phyloP scores from a whole-genome alignment of 176 grass and related monocot genomes.

The Carex pumila region DNA sequence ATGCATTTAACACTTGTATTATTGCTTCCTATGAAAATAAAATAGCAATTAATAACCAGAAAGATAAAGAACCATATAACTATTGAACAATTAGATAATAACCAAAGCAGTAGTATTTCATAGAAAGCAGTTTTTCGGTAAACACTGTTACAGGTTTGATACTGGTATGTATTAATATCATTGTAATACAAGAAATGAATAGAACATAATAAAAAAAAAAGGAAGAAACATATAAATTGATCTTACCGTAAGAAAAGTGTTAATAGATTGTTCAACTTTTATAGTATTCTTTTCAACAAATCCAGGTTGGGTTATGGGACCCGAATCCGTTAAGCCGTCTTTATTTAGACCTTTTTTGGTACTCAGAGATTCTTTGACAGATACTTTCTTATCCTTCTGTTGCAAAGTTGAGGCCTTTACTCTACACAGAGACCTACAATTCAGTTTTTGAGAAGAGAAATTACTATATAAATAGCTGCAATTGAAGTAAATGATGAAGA shows the following conservation, averaged over 20 bases:
- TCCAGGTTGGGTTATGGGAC: not conserved
- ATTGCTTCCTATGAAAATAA: conserved; percentile 50
- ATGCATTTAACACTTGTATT: conserved; percentile 39
- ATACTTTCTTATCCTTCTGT: conserved; percentile 48
- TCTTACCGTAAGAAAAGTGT: conserved; percentile 62
- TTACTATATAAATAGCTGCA: not conserved
- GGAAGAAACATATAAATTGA: not conserved
- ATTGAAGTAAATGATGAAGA: not conserved
- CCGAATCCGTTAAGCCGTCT: conserved; percentile 5
- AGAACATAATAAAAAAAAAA: not conserved
- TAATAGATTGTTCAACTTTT: conserved; percentile 58
- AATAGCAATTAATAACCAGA: not conserved
- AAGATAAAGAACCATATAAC: not conserved
- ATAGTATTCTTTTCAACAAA: conserved; percentile 32
- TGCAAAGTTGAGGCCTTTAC: conserved; percentile 36
- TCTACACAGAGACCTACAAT: not conserved
- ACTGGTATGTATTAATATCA: not conserved
- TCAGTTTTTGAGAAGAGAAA: not conserved
- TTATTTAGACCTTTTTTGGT: conserved; percentile 23
- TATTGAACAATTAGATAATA: not conserved
- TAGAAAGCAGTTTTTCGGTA: not conserved
- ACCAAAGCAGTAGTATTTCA: not conserved
- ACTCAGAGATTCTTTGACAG: conserved; percentile 46
- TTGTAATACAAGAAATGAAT: not conserved
- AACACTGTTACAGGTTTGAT: not conserved